Base-by-base conservation (phyloP, 352 stramenopile species). In the Pythium brassicae region DNA sequence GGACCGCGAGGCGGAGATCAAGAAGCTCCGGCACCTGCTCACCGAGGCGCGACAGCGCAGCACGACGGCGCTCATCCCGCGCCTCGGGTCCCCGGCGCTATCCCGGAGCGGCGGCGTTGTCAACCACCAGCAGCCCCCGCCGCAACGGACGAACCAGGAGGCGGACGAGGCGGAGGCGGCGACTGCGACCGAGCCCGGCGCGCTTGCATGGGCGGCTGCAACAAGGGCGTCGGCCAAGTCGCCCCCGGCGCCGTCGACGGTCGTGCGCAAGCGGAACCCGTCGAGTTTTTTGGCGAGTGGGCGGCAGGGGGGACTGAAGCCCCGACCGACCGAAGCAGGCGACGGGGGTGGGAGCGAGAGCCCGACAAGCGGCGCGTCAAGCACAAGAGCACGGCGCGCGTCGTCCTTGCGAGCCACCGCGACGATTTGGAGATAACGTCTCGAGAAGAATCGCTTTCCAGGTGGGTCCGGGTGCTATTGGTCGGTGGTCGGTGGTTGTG, bases 1-100 rank as follows among this genome's bases (percentile, higher is more conserved):
- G n/a, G 81, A 89, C 40, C 77, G 83, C 17, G 83, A 94, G 55
- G 76, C 87, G 39, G 83, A 94, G 55, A 83, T 94, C 35, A 83
- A 84, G 53, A 92, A 89, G 53, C 57, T 94, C 27, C 78, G 83
- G 8, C 77, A 88, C 23, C 58, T 79, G 64, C 57, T 94, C 20
- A 88, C 72, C 0, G 83, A 94, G 50, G 79, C 81, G 7, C 78
- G 83, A 3, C 78, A 86, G 47, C 75, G 83, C 26, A 90, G 66
- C 26, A 83, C 82, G n/a, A 78, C 69, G 17, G 80, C 81, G 4
- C 73, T 92, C 14, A 89, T 92, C 39, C 83, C 83, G n/a, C 72
- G 83, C 5, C 23, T 85, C 10, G 66, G 62, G 15, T 53, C 65
- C 39, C 65, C 70, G 9, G 76, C 70, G 2, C 61, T 62, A 20